Evolutionary conservation across 1,284 basidiomycete genomes (phyloP), one percentile per base, ranked within the genome.

Genomic region (Vanrija sp.): DNA sequence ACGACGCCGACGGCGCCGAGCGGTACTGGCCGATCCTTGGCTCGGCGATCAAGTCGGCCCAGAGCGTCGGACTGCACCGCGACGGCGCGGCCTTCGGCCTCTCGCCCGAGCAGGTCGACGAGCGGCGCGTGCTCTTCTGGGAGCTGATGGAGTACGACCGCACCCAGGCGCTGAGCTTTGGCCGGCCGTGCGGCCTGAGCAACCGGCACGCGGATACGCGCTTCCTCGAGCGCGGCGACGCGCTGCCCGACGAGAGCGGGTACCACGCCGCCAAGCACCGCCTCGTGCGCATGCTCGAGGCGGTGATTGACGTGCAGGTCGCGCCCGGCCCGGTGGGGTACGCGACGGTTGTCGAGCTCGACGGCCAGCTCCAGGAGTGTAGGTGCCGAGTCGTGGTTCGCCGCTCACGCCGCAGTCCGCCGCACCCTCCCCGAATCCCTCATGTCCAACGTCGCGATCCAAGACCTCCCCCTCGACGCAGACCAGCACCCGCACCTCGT

Each of bases 1-100:
- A 67, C 20, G 43, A 64, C 24, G 61, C 62, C 8, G 68, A 68
- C 46, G 70, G 73, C 12, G 9, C 63, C 4, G 71, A 73, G 54
- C 59, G 61, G 1, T 72, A 66, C 53, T 75, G 73, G 73, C 71
- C 72, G 1, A 67, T 73, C 20, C 61, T 73, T 2, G 73, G 73
- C 9, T 62, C 62, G 9, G 68, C 69, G 3, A 59, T 70, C 49
- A 71, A 73, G 38, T 56, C 67, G 9, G 68, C 69, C 4, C 64
- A 67, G 24, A 63, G 64, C 24, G 68, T 72, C n/a, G 73, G 73
- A 0, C 51, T 75, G 3, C 73, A 75, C 57, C 66, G 73, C 6
- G 71, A 75, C 59, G 73, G 70, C n/a, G 59, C 64, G 15, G 49
- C 57, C 2, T 75, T 71, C 36, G 71, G 68, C 3, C 55, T 75